These are phyloP conservation scores for Galium porrigens DNA, from an alignment of 305 asterid genomes.

Conservation along the genomic window DNA sequence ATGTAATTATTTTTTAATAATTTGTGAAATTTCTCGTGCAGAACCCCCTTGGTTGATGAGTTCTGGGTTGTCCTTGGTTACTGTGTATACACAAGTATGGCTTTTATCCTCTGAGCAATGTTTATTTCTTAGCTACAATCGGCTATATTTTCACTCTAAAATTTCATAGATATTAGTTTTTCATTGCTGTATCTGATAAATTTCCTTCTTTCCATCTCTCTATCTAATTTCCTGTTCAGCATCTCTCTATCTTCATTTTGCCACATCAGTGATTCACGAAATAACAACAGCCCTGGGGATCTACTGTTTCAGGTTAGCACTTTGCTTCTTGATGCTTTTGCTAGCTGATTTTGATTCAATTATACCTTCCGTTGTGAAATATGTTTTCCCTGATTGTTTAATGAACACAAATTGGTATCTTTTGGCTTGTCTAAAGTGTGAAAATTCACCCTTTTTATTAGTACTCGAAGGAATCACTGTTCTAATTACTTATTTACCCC, in stretches of 20 bases:
- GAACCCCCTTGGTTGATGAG: constrained; percentile 69
- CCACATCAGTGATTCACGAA: constrained; percentile 69
- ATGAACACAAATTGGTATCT: no score
- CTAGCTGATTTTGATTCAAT: neutral
- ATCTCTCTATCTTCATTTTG: constrained; percentile 60
- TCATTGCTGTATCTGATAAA: neutral
- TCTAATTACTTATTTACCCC: neutral
- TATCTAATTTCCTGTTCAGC: constrained; percentile 24
- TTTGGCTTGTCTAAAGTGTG: neutral
- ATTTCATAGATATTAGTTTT: neutral
- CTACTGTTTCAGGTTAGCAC: constrained; percentile 68
- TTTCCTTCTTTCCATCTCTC: constrained; percentile 10
- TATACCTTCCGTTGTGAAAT: neutral
- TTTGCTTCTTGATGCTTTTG: neutral
- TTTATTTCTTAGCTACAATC: neutral
- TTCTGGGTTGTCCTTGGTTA: constrained; percentile 74
- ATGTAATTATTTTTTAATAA: neutral
- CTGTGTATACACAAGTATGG: constrained; percentile 48
- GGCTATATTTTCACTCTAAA: neutral
- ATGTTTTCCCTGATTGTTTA: no score
- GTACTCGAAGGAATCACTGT: neutral
- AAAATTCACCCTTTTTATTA: neutral
- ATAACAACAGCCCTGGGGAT: constrained; percentile 81
- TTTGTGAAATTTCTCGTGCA: constrained; percentile 23
- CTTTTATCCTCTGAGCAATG: neutral